Percentiles rank a stretch among this genome's conserved stretches.
Conservation (phyloP, 2,329 filamentous ascomycete species). For the Simplicillium sp. region DNA sequence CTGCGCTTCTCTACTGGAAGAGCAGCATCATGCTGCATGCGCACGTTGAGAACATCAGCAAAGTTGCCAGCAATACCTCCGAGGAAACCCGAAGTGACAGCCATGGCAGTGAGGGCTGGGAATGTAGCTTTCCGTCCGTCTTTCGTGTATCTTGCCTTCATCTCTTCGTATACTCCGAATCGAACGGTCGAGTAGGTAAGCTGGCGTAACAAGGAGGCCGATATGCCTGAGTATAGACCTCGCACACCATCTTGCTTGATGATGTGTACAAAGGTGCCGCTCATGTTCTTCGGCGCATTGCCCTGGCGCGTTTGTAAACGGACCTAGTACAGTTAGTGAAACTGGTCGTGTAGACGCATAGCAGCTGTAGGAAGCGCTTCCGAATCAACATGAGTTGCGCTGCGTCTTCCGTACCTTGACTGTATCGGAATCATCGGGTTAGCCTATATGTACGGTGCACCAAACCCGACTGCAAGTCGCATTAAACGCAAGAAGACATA, state of each 20-base stretch:
- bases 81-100: constrained; percentile 73
- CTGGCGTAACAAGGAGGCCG: constrained; percentile 86
- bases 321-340: constrained; percentile 43
- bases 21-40: constrained; percentile 90
- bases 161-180: constrained; percentile 91
- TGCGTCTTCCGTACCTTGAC: constrained; percentile 35
- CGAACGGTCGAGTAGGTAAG: constrained; percentile 93
- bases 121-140: constrained; percentile 51
- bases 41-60: constrained; percentile 92
- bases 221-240: constrained; percentile 85
- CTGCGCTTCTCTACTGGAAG: constrained; percentile 64
- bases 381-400: not conserved
- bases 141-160: constrained; percentile 57
- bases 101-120: constrained; percentile 70
- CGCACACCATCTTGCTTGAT: constrained; percentile 63
- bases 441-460: not conserved
- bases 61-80: constrained; percentile 90
- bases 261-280: constrained; percentile 77
- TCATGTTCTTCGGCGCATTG: constrained; percentile 70
- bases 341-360: constrained; percentile 1
- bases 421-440: constrained; percentile 16
- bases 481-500: constrained; percentile 35
- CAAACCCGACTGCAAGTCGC: not conserved
- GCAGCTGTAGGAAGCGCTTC: not conserved
- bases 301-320: constrained; percentile 76